Percentiles rank a stretch among this genome's conserved stretches.
These are phyloP conservation scores for Ormosia emarginata DNA, from an alignment of 306 rosid species.

Conservation along the genomic window DNA sequence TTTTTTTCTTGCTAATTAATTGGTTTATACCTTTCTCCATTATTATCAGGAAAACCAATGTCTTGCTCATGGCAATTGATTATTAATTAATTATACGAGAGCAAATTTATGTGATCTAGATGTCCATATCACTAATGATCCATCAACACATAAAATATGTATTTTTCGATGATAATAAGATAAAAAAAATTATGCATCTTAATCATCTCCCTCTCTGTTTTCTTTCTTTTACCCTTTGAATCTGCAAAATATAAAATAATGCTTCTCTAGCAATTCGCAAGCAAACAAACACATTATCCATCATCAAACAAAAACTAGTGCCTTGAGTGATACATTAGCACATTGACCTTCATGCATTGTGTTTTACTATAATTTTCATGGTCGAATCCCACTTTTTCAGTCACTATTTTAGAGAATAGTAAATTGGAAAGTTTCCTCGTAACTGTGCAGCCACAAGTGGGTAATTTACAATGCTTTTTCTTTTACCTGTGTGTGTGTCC, in stretches of 20 bases:
- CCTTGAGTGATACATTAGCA: background rate
- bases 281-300: background rate
- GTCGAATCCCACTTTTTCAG: background rate
- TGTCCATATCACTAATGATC: background rate
- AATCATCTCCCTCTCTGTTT: background rate
- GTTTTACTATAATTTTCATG: background rate
- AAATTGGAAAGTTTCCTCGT: background rate
- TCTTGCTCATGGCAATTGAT: too few species aligned
- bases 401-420: background rate
- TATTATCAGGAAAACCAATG: background rate
- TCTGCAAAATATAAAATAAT: background rate
- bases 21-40: background rate
- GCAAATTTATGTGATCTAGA: background rate
- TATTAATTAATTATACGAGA: background rate
- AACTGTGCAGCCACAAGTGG: background rate
- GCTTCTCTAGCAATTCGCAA: background rate
- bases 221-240: background rate
- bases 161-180: background rate
- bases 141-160: background rate
- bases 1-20: background rate
- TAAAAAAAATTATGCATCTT: background rate
- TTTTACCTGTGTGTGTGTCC: background rate
- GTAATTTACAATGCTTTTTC: background rate
- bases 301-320: conserved; percentile 9
- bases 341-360: background rate